Evolutionary conservation across 805 yeast genomes (phyloP), one percentile per base, ranked within the genome.

Genomic region (Teunomyces lycoperdinae): DNA sequence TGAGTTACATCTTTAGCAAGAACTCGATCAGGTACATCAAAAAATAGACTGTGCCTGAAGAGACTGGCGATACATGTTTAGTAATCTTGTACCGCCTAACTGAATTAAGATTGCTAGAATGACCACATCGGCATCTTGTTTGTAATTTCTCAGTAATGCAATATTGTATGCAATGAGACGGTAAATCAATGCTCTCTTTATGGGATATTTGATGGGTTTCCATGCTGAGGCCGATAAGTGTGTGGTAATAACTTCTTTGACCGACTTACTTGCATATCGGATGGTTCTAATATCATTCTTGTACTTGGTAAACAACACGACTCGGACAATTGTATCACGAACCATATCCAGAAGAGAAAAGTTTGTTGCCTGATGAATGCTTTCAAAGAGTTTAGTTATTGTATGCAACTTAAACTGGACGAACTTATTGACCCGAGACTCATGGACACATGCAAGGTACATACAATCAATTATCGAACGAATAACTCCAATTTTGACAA

Each of bases 1-100:
- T 84, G 31, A 84, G 90, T 8, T 91, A 91, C 66, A 73, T 86
- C 4, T 79, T 87, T 56, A 78, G 85, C 43, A 85, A 77, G 50
- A 76, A 79, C 45, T 92, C 96, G 0, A 84, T 89, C 44, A 84
- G 76, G 64, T 74, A 77, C 36, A 54, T 84, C 29, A 55, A 56
- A 43, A 46, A 48, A 34, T 17, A 24, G 46, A 47, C 9, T 13
- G 39, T 24, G 26, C n/a, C 5, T 38, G 20, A 29, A 38, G 16
- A 4, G 30, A 38, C 13, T 38, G 41, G 16, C 41, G 41, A 24
- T 38, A 38, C 14, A 24, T 26, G 9, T 26, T 38, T n/a, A 38
- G 13, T 8, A 38, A 24, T 26, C 30, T 38, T n/a, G 20, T 20
- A 38, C 24, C 14, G 16, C 27, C 41, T 11, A 38, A 38, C 41